Evolutionary conservation across 495 filamentous ascomycete genomes (phyloP).

Genomic region (Sabuloglossum arenarium): DNA sequence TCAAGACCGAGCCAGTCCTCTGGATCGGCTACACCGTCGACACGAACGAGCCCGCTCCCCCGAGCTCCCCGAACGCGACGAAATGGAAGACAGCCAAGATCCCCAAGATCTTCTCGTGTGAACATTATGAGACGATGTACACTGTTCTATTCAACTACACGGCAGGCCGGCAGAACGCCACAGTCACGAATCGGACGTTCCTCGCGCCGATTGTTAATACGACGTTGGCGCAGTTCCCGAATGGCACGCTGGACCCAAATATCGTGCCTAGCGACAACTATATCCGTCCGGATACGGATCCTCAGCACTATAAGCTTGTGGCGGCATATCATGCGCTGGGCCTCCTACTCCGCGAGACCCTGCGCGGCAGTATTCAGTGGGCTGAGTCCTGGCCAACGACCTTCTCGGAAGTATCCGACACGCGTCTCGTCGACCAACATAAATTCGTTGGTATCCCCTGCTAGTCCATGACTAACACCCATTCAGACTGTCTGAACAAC

Average conservation of each 20-base stretch:
- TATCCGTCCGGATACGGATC: not conserved
- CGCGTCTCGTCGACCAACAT: not conserved
- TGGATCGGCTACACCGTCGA: not conserved
- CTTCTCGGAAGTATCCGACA: not conserved
- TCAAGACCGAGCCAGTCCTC: not conserved
- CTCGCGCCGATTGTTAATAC: not conserved
- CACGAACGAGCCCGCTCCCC: not conserved
- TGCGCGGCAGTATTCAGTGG: not conserved
- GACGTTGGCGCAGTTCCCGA: not conserved
- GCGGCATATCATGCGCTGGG: not conserved
- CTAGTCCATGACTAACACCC: not conserved
- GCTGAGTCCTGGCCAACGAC: not conserved
- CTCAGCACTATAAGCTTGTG: not conserved
- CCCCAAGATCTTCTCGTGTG: not conserved
- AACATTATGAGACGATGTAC: not conserved
- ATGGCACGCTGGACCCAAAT: not conserved
- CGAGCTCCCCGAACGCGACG: not conserved
- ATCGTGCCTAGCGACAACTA: not conserved
- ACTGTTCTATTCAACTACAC: not conserved
- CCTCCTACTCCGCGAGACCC: not conserved
- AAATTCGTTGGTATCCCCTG: not conserved
- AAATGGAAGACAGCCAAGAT: not conserved
- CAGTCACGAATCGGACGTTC: not conserved
- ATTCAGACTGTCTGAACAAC: not conserved
- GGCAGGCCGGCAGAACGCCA: not conserved